A percentile compares a stretch with the other conserved stretches of the same genome.
Conservation (phyloP, 1,284 basidiomycete species). For the Xerocomus minutiporus region DNA sequence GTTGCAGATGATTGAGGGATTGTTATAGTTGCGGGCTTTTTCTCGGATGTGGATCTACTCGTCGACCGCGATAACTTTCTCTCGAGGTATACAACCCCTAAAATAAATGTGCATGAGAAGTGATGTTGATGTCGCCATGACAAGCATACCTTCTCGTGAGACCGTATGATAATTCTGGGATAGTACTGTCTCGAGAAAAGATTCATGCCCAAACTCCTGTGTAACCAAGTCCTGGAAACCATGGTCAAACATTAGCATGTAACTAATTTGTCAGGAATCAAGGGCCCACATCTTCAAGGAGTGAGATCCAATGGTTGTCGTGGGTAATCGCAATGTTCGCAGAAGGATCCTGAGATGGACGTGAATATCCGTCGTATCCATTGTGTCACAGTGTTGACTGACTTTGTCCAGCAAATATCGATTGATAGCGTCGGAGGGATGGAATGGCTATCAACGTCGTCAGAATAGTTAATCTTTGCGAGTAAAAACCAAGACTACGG, state of each 20-base stretch:
- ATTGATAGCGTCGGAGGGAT: conserved; percentile 12
- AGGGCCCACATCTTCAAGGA: conserved; percentile 9
- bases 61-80: background rate
- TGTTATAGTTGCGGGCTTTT: background rate
- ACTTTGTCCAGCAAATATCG: conserved; percentile 8
- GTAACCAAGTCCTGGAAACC: background rate
- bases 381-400: background rate
- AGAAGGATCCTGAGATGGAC: conserved; percentile 5
- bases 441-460: conserved; percentile 4
- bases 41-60: background rate
- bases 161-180: background rate
- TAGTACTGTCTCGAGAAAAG: background rate
- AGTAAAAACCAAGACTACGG: background rate
- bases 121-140: background rate
- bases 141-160: background rate
- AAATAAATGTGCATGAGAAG: background rate
- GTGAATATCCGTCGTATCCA: background rate
- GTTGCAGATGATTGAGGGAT: too few relatives aligned
- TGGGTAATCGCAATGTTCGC: conserved; percentile 9
- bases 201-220: background rate
- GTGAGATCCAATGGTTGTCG: conserved; percentile 10
- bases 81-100: conserved; percentile 6
- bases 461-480: background rate
- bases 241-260: background rate
- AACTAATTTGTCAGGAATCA: background rate